These are phyloP conservation scores for Rubia occidens DNA, from an alignment of 305 asterid genomes.

Conservation along the genomic window DNA sequence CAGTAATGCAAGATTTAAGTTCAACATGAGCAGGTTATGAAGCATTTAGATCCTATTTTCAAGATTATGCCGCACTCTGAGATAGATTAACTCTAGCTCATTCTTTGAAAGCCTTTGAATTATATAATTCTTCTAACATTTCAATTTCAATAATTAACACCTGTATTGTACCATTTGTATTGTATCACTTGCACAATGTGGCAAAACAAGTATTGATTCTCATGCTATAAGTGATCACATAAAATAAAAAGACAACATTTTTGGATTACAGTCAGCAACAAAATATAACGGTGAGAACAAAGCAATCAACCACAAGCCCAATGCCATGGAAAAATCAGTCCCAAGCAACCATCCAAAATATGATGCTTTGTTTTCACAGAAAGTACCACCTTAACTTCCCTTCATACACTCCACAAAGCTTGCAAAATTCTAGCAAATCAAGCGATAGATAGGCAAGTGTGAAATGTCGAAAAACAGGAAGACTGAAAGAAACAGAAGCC, in stretches of 20 bases:
- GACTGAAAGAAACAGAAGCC: constrained; percentile 35
- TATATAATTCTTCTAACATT: too few species aligned
- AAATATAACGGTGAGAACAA: constrained; percentile 4
- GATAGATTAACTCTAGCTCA: too few species aligned
- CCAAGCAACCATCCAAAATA: constrained; percentile 13
- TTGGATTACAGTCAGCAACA: neutral
- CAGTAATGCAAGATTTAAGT: too few species aligned
- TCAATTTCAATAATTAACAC: too few species aligned
- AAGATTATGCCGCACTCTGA: too few species aligned
- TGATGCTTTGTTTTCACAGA: constrained; percentile 17
- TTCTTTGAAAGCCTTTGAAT: too few species aligned
- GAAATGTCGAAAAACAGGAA: constrained; percentile 34
- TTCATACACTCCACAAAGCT: constrained; percentile 17
- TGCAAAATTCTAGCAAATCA: neutral
- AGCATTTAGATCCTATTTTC: too few species aligned
- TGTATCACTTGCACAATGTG: too few species aligned
- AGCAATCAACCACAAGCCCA: constrained; percentile 14
- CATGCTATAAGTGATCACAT: too few species aligned
- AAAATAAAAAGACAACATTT: neutral
- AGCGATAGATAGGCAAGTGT: neutral
- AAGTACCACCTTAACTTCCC: constrained; percentile 12
- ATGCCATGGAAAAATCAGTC: constrained; percentile 6
- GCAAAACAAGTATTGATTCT: too few species aligned
- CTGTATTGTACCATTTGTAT: too few species aligned
- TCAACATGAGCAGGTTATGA: too few species aligned